Percentiles rank a stretch among this genome's conserved stretches.
Evolutionary conservation across 345 rosid genomes (phyloP).

Genomic region (Erysimum cheiranthoides): DNA sequence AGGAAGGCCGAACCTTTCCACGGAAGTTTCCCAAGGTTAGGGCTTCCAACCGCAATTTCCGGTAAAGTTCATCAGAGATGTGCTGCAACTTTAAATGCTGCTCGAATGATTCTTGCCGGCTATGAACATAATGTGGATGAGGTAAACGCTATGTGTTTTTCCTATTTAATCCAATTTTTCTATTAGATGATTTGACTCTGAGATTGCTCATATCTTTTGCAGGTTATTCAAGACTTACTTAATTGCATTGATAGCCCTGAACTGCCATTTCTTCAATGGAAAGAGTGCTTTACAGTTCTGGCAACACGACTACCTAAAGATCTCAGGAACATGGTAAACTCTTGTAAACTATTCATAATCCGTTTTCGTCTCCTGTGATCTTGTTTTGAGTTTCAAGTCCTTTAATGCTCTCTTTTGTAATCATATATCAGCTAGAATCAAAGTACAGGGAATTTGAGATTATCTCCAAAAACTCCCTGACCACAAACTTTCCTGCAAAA

Average conservation of each 20-base stretch:
- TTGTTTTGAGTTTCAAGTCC: slow-evolving; percentile 29
- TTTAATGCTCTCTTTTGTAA: background rate
- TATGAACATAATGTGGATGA: slow-evolving; percentile 90
- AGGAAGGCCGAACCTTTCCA: slow-evolving; percentile 93
- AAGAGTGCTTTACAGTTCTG: slow-evolving; percentile 88
- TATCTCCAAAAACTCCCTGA: slow-evolving; percentile 57
- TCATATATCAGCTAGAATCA: slow-evolving; percentile 77
- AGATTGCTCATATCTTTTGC: slow-evolving; percentile 37
- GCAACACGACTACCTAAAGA: slow-evolving; percentile 90
- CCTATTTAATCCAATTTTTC: slow-evolving; percentile 22
- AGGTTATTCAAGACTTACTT: slow-evolving; percentile 92
- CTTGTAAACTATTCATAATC: slow-evolving; percentile 23
- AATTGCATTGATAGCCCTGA: slow-evolving; percentile 92
- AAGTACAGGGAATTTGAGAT: slow-evolving; percentile 68
- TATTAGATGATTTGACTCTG: slow-evolving; percentile 15
- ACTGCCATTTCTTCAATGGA: slow-evolving; percentile 99
- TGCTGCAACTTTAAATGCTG: slow-evolving; percentile 89
- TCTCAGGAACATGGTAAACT: slow-evolving; percentile 72
- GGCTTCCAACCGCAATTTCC: slow-evolving; percentile 88
- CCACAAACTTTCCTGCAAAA: slow-evolving; percentile 90
- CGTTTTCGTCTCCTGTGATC: slow-evolving; percentile 16
- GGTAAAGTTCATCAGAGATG: slow-evolving; percentile 98
- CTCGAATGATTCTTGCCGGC: slow-evolving; percentile 97
- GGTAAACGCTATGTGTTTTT: slow-evolving; percentile 52
- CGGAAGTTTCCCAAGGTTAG: slow-evolving; percentile 84